phyloP scores from a whole-genome alignment of 495 filamentous ascomycete species.

The Penicillium egyptiacum region DNA sequence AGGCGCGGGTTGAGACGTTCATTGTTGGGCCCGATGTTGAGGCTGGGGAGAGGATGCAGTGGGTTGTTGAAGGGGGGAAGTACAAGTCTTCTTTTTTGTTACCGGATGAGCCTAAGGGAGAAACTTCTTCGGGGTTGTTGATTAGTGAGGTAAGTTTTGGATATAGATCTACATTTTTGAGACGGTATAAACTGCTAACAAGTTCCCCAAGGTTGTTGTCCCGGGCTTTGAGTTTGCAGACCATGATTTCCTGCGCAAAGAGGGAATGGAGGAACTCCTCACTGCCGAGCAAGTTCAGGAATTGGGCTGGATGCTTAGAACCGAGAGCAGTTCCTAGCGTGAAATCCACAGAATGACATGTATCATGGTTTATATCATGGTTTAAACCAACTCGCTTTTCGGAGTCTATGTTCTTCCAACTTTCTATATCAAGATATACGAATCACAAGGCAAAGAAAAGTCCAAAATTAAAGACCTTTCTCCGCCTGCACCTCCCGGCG shows the following conservation, averaged over 20 bases:
- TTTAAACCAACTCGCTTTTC: background rate
- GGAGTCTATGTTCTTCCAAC: constrained; percentile 3
- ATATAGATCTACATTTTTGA: no score
- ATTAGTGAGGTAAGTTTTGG: constrained; percentile 56
- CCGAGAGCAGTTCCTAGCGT: background rate
- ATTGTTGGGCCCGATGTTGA: constrained; percentile 57
- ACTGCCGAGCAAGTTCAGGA: constrained; percentile 45
- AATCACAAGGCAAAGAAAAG: background rate
- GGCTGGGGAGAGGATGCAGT: constrained; percentile 60
- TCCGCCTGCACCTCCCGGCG: constrained; percentile 24
- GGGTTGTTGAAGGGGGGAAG: constrained; percentile 66
- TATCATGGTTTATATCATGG: background rate
- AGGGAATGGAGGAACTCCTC: constrained; percentile 48
- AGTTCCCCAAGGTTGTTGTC: constrained; percentile 49
- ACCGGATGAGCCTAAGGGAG: constrained; percentile 6
- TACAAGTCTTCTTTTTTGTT: constrained; percentile 61
- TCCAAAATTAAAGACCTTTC: constrained; percentile 3
- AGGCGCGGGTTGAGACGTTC: constrained; percentile 58
- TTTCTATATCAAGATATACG: constrained; percentile 14
- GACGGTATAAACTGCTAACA: background rate
- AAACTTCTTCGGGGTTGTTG: constrained; percentile 49
- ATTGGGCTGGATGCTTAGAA: constrained; percentile 48
- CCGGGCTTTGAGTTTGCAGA: constrained; percentile 66
- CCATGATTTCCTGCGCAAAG: constrained; percentile 57
- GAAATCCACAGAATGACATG: constrained; percentile 3